Evolutionary conservation across 2,329 filamentous ascomycete genomes (phyloP).

Genomic region (Nemania diffusa): DNA sequence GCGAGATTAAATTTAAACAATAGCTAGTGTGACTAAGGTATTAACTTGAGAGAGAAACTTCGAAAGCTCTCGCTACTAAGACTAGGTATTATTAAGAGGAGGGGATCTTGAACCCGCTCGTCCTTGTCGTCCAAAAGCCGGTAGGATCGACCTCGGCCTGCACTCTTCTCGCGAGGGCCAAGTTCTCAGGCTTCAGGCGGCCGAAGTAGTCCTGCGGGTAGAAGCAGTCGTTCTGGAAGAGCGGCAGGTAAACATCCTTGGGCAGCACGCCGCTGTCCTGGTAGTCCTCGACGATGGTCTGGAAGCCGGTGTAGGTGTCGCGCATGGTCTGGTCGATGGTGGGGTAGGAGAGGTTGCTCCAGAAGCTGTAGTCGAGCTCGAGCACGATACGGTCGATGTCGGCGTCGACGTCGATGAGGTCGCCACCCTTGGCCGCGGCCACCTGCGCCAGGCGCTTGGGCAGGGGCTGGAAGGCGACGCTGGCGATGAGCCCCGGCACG

Average conservation of each 20-base stretch:
- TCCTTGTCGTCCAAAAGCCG: conserved; percentile 53
- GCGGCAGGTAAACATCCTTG: conserved; percentile 51
- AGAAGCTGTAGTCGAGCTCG: conserved; percentile 57
- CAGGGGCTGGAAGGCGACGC: conserved; percentile 54
- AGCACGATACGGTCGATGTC: conserved; percentile 55
- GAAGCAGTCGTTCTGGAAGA: conserved; percentile 58
- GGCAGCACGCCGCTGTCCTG: conserved; percentile 50
- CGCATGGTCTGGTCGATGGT: conserved; percentile 51
- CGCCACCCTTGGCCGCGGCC: conserved; percentile 49
- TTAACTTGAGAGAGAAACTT: neutral
- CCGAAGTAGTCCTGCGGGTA: conserved; percentile 57
- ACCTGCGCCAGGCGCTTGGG: conserved; percentile 50
- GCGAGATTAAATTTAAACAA: conserved; percentile 16
- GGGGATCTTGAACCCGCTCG: conserved; percentile 55
- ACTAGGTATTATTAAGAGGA: conserved; percentile 1
- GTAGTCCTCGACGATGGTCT: conserved; percentile 46
- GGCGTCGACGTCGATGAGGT: conserved; percentile 55
- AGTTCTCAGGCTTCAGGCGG: conserved; percentile 51
- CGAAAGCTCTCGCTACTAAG: neutral
- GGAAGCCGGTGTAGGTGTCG: conserved; percentile 51
- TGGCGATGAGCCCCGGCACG: conserved; percentile 47
- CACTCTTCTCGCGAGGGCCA: conserved; percentile 50
- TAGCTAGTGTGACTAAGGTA: neutral
- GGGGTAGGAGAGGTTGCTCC: conserved; percentile 44
- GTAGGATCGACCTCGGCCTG: conserved; percentile 52